These are phyloP conservation scores for Sergeia podlipaevii DNA, from an alignment of 208 protist species.

Conservation along the genomic window DNA sequence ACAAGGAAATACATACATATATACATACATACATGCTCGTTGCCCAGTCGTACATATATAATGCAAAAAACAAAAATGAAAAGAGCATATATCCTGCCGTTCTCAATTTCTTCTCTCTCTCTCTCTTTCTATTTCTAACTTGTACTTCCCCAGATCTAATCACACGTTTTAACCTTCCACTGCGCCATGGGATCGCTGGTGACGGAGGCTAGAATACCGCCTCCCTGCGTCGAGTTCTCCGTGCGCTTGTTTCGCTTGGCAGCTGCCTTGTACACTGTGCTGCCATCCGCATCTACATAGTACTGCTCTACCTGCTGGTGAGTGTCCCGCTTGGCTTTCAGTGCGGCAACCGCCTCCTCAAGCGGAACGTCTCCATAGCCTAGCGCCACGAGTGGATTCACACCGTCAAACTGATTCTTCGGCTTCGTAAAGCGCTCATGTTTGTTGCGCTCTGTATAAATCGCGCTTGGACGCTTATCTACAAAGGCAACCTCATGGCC, in stretches of 20 bases:
- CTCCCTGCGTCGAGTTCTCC: slow-evolving; percentile 8
- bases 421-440: slow-evolving; percentile 61
- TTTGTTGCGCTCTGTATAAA: background rate
- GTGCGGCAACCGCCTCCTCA: slow-evolving; percentile 50
- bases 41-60: no score
- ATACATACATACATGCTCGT: no score
- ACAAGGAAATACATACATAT: no score
- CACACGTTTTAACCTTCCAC: slow-evolving; percentile 60
- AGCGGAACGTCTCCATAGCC: slow-evolving; percentile 37
- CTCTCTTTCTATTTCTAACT: no score
- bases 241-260: background rate
- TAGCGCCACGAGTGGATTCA: slow-evolving; percentile 51
- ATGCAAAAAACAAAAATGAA: no score
- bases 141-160: no score
- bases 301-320: slow-evolving; percentile 42
- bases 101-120: no score
- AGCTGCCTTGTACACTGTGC: slow-evolving; percentile 72
- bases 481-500: background rate
- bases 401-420: slow-evolving; percentile 84
- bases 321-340: slow-evolving; percentile 46
- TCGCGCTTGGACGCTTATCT: slow-evolving; percentile 6
- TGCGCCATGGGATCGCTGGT: slow-evolving; percentile 45
- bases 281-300: slow-evolving; percentile 66
- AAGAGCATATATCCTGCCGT: no score
- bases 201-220: slow-evolving; percentile 25